Conservation (phyloP, 306 rosid genomes). For the Canavalia ensiformis region DNA sequence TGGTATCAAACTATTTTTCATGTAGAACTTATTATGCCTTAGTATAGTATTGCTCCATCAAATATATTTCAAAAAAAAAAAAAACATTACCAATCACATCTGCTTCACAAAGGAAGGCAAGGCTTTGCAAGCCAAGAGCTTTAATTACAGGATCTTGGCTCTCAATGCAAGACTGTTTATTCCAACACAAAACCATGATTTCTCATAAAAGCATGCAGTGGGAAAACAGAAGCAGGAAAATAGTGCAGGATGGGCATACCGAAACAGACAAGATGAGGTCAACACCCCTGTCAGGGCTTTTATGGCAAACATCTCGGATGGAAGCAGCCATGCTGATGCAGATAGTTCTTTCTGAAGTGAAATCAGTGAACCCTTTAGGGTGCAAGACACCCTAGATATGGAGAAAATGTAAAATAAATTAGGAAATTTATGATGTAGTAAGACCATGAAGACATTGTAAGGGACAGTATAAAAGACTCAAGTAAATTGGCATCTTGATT, state of each 20-base stretch:
- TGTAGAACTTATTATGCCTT: constrained; percentile 15
- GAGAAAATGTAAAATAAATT: constrained; percentile 45
- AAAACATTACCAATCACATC: constrained; percentile 83
- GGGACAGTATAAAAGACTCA: constrained; percentile 7
- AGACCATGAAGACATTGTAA: constrained; percentile 32
- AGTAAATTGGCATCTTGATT: constrained; percentile 36
- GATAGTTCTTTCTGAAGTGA: constrained; percentile 68
- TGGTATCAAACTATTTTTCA: constrained; percentile 7
- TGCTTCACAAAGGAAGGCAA: constrained; percentile 93
- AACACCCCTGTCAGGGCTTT: constrained; percentile 92
- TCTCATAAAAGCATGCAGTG: constrained; percentile 46
- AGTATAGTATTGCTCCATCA: constrained; percentile 9
- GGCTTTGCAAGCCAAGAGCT: constrained; percentile 95
- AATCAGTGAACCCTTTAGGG: constrained; percentile 74
- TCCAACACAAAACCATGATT: constrained; percentile 45
- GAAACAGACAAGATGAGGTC: constrained; percentile 96
- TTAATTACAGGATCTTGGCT: constrained; percentile 74
- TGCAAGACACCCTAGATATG: constrained; percentile 72
- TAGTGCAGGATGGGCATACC: constrained; percentile 57
- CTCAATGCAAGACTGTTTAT: constrained; percentile 86
- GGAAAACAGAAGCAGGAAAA: constrained; percentile 47
- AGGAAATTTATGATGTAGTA: constrained; percentile 31
- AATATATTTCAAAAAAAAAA: neutral
- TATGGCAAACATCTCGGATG: constrained; percentile 89
- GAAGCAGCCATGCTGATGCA: constrained; percentile 91